Evolutionary conservation across 1,284 basidiomycete species (phyloP), one percentile per base, ranked within the genome.

Genomic region (Cryptococcus sp.): DNA sequence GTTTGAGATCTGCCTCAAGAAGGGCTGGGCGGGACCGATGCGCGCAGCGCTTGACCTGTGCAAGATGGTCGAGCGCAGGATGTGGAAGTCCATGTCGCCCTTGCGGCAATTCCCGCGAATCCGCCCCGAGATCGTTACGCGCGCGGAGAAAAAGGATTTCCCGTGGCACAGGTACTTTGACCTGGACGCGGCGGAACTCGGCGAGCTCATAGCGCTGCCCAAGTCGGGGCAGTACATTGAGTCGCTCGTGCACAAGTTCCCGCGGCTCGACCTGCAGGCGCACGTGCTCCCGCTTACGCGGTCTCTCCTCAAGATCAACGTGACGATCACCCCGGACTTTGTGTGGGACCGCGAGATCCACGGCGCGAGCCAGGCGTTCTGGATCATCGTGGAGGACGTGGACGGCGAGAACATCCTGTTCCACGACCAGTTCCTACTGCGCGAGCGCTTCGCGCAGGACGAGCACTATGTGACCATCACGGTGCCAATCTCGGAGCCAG

Each of bases 31-130:
- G 0, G 82, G 90, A 6, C 90, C 95, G 0, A 91, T 93, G 1
- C 88, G 91, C 61, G 87, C 90, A 24, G 91, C 91, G 5, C 82
- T 98, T 40, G 89, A 95, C 64, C 80, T 98, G 59, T 98, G 95
- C 80, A 98, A 98, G 81, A 98, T 98, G 94, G 90, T 88, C 4
- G 92, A 94, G 72, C 85, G 87, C 65, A 79, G 88, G 59, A 92
- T 94, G 91, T 98, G 96, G 95, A 87, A 87, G 46, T 92, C 92
- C 0, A 98, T 98, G 94, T 94, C 93, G 0, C 95, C 95, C 15
- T 80, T 98, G 50, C 84, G 95, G 51, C 96, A 98, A 73, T 98
- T 98, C 82, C 91, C 91, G 0, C 56, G 71, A 16, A 64, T 76
- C 47, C 60, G 68, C 40, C 73, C 81, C 1, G 93, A 98, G 60